phyloP scores from a whole-genome alignment of 108 stramenopile genomes.

The Fistulifera solaris region DNA sequence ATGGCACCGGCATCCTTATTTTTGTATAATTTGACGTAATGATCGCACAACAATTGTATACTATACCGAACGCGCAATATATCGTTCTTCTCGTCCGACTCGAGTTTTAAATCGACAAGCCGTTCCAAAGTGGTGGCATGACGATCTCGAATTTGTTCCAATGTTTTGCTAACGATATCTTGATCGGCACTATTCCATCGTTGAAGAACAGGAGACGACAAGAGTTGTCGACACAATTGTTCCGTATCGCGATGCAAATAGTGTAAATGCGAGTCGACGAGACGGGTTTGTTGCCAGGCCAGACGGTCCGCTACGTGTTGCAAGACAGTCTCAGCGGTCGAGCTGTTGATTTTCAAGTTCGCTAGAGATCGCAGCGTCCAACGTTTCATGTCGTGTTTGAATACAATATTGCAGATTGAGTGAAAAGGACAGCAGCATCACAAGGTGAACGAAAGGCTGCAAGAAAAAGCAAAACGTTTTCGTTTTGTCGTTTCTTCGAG shows the following conservation, averaged over 20 bases:
- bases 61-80: slow-evolving; percentile 43
- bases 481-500: too few species aligned
- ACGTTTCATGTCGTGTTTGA: too few species aligned
- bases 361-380: too few species aligned
- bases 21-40: slow-evolving; percentile 37
- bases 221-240: neutral
- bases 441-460: too few species aligned
- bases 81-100: slow-evolving; percentile 10
- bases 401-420: too few species aligned
- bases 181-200: slow-evolving; percentile 5
- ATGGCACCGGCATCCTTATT: slow-evolving; percentile 39
- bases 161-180: slow-evolving; percentile 6
- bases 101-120: slow-evolving; percentile 54
- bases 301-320: too few species aligned
- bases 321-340: too few species aligned
- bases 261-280: neutral
- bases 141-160: slow-evolving; percentile 54
- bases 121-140: slow-evolving; percentile 65
- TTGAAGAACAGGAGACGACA: neutral
- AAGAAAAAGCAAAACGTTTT: too few species aligned
- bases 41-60: slow-evolving; percentile 60
- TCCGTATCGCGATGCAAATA: slow-evolving; percentile 3
- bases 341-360: too few species aligned
- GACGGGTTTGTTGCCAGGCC: too few species aligned
- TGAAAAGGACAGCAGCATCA: too few species aligned